A percentile compares a stretch with the other conserved stretches of the same genome.
phyloP scores from a whole-genome alignment of 495 filamentous ascomycete species.

The Podospora sp. region DNA sequence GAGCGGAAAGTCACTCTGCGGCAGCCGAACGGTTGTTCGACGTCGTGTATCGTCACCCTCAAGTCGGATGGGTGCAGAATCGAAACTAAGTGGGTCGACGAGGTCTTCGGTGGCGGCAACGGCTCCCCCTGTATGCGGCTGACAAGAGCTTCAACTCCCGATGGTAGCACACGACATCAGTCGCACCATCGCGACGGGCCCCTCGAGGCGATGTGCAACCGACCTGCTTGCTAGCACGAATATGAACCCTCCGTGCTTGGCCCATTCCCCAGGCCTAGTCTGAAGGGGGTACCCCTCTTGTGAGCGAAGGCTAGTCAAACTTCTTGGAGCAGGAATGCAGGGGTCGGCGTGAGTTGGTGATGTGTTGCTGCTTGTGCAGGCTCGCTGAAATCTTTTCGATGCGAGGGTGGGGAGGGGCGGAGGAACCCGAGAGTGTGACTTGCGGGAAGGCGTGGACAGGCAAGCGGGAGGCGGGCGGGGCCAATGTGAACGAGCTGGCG shows the following conservation, averaged over 20 bases:
- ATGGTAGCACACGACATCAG: background rate
- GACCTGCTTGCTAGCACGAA: no score
- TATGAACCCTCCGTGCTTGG: no score
- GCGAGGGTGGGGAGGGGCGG: background rate
- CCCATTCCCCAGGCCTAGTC: no score
- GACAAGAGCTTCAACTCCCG: background rate
- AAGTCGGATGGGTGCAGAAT: background rate
- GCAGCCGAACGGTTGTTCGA: background rate
- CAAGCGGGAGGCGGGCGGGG: background rate
- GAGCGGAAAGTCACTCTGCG: constrained; percentile 6
- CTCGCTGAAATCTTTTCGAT: background rate
- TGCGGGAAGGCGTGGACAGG: background rate
- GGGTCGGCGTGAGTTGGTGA: background rate
- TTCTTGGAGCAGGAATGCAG: background rate
- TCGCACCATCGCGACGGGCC: background rate
- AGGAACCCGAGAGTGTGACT: constrained; percentile 1
- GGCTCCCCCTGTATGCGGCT: background rate
- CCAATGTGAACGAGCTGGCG: background rate
- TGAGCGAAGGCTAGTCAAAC: background rate
- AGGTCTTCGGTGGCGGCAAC: background rate
- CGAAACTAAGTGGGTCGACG: background rate
- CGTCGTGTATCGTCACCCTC: background rate
- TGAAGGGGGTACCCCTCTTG: background rate
- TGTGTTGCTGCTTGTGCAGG: background rate
- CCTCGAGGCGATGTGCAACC: no score